These are phyloP conservation scores for Trametes gibbosa DNA, from an alignment of 768 basidiomycete species.

Conservation along the genomic window DNA sequence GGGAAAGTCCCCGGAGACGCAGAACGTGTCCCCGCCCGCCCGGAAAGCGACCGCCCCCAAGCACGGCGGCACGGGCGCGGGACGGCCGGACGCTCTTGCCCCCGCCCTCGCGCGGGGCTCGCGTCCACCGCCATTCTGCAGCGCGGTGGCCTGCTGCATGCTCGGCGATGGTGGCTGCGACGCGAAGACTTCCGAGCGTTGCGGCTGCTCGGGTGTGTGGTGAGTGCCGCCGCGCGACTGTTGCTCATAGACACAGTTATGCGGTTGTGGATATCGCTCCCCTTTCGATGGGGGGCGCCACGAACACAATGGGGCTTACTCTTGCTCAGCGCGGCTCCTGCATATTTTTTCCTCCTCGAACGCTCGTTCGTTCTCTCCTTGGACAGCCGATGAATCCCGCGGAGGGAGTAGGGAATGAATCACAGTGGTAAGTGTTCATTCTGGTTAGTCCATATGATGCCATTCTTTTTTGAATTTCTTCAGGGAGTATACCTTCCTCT, in stretches of 20 bases:
- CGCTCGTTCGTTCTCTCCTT: constrained; percentile 36
- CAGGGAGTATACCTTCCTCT: constrained; percentile 70
- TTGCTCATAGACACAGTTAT: constrained; percentile 91
- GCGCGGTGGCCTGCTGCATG: constrained; percentile 46
- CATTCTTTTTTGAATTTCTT: constrained; percentile 85
- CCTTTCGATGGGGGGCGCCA: constrained; percentile 30
- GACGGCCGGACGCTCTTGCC: constrained; percentile 36
- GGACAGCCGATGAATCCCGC: not conserved
- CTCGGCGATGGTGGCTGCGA: constrained; percentile 43
- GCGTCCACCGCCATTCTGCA: constrained; percentile 38
- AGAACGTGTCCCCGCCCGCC: constrained; percentile 54
- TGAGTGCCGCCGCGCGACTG: constrained; percentile 40
- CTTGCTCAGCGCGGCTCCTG: constrained; percentile 54
- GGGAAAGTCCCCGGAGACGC: constrained; percentile 94
- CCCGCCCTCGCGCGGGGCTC: constrained; percentile 35
- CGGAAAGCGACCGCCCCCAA: constrained; percentile 78
- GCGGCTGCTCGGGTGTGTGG: constrained; percentile 43
- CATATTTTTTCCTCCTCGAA: constrained; percentile 57
- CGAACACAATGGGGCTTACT: constrained; percentile 94
- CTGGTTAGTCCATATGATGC: constrained; percentile 41
- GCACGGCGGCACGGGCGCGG: constrained; percentile 60
- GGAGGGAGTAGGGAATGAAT: not conserved
- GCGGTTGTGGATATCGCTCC: constrained; percentile 57
- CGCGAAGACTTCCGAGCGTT: constrained; percentile 74
- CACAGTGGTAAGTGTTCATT: not conserved